Evolutionary conservation across 441 rosid species (phyloP), one percentile per base, ranked within the genome.

Genomic region (Croton setiger): DNA sequence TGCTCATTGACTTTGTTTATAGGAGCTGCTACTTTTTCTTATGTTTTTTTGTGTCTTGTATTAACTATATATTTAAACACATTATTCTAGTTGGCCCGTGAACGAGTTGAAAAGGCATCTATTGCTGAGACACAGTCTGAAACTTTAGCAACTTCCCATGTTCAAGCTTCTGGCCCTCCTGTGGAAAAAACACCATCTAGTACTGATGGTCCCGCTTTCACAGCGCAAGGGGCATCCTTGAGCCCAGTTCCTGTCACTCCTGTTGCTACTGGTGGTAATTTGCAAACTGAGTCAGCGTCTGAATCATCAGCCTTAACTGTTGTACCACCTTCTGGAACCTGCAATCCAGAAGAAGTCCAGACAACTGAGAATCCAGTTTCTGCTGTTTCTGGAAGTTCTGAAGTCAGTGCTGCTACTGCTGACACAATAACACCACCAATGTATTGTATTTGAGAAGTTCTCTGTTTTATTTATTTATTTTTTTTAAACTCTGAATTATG

Each of bases 21-120:
- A 27, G 31, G 1, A 27, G 31, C 31, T 2, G 1, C 31, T 27
- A 27, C 31, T 27, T 27, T 27, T 27, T 27, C 31, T 27, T 27
- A 27, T 27, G 1, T 27, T 27, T 27, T 27, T 27, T 2, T 0
- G 2, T 27, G 31, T 27, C 41, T 39, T 72, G 49, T 63, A 20
- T 52, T 13, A 58, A 6, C 68, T 59, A 7, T 57, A 48, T 75
- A 65, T 45, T 48, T 51, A 49, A 44, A 62, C 39, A 73, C 68
- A 68, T 69, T 71, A 69, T 84, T 82, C 84, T 82, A 71, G 98
- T 79, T 90, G 82, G 99, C 99, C 66, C 93, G 98, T 68, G 98
- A 92, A 77, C 95, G 77, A 71, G 89, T 91, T 43, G 85, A 84
- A 66, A 71, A 78, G 64, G 81, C 83, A 64, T 77, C 81, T 77